Base-by-base conservation (phyloP, 805 yeast species). In the Kuraishia cidri region DNA sequence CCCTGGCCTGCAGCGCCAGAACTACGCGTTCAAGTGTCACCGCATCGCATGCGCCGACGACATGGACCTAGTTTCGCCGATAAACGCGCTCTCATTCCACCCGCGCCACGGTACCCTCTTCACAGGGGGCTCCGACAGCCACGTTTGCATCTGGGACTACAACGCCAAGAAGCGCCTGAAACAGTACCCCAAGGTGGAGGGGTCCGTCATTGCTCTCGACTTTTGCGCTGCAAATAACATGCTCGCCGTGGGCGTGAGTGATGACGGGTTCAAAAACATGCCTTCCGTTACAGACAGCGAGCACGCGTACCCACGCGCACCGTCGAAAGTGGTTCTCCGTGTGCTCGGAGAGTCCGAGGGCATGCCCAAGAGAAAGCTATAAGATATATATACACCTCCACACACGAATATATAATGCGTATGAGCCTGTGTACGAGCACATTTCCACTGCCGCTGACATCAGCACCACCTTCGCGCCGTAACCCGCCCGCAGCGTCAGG, bases 21-120 rank as follows among this genome's bases (percentile, higher is more conserved):
- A 74, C 35, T 87, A 78, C 51, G 90, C 95, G 0, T 86, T 86
- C 62, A 75, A 85, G 46, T 79, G 94, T 39, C 96, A 86, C 52
- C 56, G 94, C 21, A 52, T 62, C 29, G 60, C 64, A 32, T 42
- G 60, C 13, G 41, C 48, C 2, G 37, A 31, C n/a, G 72, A 63
- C 27, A 58, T 60, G 6, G 83, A 75, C 37, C 52, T 68, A 24
- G 79, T 70, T 9, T 62, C 58, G 31, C 75, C 79, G 1, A 73
- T 73, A 6, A 72, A 73, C 32, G 57, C 67, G 3, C 70, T 79
- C 77, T 70, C 72, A 41, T 35, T 35, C 29, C 37, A 33, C 58
- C 58, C 50, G 47, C 54, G 26, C 56, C 62, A 30, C 47, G 66
- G 26, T 64, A 68, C 44, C 48, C 73, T 32, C 53, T 64, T 39